A percentile compares a stretch with the other conserved stretches of the same genome.
These are phyloP conservation scores for Kwoniella sp. DNA, from an alignment of 768 basidiomycete species.

Conservation along the genomic window DNA sequence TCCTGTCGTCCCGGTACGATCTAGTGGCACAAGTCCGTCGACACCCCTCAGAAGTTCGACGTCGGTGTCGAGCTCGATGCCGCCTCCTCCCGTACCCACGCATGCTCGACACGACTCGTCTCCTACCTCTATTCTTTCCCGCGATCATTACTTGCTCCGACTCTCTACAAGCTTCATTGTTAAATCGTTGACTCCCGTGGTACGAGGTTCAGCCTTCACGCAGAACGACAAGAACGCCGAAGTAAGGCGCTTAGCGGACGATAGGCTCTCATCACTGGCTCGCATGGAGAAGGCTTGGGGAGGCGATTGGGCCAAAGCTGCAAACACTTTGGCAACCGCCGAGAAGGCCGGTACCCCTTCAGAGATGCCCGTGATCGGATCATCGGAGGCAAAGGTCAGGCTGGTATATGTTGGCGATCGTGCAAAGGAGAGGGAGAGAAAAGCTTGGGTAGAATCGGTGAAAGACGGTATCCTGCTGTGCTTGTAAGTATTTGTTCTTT, in stretches of 20 bases:
- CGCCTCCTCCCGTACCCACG: conserved; percentile 14
- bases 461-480: conserved; percentile 85
- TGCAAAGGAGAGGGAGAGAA: conserved; percentile 76
- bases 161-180: conserved; percentile 45
- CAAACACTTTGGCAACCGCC: conserved; percentile 21
- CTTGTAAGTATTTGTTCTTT: conserved; percentile 79
- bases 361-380: conserved; percentile 37
- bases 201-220: conserved; percentile 28
- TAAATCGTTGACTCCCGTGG: conserved; percentile 38
- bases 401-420: conserved; percentile 44
- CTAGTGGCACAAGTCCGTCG: not conserved
- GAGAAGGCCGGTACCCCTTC: not conserved
- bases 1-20: not conserved
- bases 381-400: conserved; percentile 57
- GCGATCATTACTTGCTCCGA: conserved; percentile 46
- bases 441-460: conserved; percentile 72
- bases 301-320: conserved; percentile 61
- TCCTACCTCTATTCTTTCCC: conserved; percentile 25
- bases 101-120: conserved; percentile 18
- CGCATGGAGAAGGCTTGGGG: conserved; percentile 78
- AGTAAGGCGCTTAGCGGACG: conserved; percentile 61
- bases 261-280: conserved; percentile 64
- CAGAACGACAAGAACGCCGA: conserved; percentile 32
- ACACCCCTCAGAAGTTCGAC: not conserved
- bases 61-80: conserved; percentile 1